Base-by-base conservation (phyloP, 2,329 filamentous ascomycete genomes). In the Stemphylium vesicarium region DNA sequence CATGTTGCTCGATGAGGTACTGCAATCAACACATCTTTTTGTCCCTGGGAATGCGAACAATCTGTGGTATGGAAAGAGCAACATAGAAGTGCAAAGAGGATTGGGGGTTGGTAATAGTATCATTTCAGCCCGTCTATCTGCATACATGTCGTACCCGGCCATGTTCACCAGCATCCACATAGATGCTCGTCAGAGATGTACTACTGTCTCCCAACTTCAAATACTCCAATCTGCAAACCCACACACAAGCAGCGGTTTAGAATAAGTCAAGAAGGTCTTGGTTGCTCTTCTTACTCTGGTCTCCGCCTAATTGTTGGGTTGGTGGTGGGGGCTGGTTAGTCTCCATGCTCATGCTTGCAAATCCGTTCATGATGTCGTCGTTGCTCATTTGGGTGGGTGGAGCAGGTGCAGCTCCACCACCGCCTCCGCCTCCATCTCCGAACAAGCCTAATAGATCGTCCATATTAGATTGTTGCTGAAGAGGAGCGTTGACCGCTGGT, bases 401-500 rank as follows among this genome's bases (percentile, higher is more conserved):
- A 42, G 73, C 65, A 49, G 70, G 56, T 40, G 66, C 59, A 65
- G 71, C 62, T 63, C 70, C 56, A 68, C 71, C 55, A 42, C 72
- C 56, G 68, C 71, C 55, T 43, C 73, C 72, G 31, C 71, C 55
- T 43, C 73, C 72, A 29, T 79, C 77, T 31, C 78, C 79, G 55
- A 89, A 89, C 26, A 90, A 79, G 5, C 88, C 88, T 74, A 90
- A 89, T 69, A 99, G 79, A 76, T 98, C 93, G 63, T 91, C 90
- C 82, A 96, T 85, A 50, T 88, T 90, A 5, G 72, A 75, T 86
- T 89, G 63, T 47, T 60, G 49, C 39, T 59, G 59, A 10, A 58
- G 70, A 4, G 75, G 68, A 4, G 78, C 74, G 1, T 81, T 80
- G 2, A 71, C 68, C 6, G 81, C 75, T 3, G 89, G 89, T 62